Base-by-base conservation (phyloP, 306 rosid genomes). In the Vigna radiata region DNA sequence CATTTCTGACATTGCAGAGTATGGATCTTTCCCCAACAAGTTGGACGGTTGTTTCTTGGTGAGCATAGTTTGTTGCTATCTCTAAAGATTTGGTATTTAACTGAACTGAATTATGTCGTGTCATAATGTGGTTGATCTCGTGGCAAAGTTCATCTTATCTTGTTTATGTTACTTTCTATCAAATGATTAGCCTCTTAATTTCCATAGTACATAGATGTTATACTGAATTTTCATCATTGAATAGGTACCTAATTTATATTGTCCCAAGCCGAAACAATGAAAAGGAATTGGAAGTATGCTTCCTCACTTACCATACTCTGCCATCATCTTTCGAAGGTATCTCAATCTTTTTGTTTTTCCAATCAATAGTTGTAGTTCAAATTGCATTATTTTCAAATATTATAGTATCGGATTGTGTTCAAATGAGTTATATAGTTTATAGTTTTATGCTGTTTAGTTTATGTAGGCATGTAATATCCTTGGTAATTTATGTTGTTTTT, bases 21-120 rank as follows among this genome's bases (percentile, higher is more conserved):
- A 88, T 92, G 12, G 96, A 90, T 81, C 88, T 92, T 86, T 90
- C 90, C 7, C 96, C 97, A 1, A 96, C 97, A 6, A 90, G 93
- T 79, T 92, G 97, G 97, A 92, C 90, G 92, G 91, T 93, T 13
- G 89, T 92, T 83, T 88, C 96, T n/a, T 92, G 96, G 97, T 90
- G 85, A 88, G 86, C 70, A 61, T 76, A 61, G 7, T 53, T 67
- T 25, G n/a, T 73, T 71, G 52, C 47, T 54, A 18, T 43, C 13
- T 3, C 6, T 23, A 3, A 56, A 5, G 18, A 12, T 25, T 25
- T 25, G 64, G 37, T 58, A 17, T 59, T 59, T 59, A 59, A 13
- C 18, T 14, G 43, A 14, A 25, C 9, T 1, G 0, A 0, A 27
- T 21, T 2, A 5, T 18, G 1, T 27, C 4, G 1, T 60, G 19